phyloP scores from a whole-genome alignment of 164 flowering plant species.

The Tetrastigma voinierianum region DNA sequence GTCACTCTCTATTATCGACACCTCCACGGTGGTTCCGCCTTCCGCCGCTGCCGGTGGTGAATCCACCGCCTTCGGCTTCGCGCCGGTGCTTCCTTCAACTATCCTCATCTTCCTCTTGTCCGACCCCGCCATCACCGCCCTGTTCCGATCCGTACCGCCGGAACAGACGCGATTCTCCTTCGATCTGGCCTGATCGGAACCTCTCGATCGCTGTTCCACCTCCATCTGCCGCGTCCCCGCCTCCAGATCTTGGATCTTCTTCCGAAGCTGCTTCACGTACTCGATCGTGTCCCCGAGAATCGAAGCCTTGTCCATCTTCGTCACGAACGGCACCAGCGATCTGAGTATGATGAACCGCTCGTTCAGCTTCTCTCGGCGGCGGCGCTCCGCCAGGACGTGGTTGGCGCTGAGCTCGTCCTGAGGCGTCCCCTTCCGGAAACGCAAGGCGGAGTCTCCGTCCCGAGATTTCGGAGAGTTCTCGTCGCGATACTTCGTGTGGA shows the following conservation, averaged over 20 bases:
- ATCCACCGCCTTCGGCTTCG: conserved; percentile 42
- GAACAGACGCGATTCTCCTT: conserved; percentile 33
- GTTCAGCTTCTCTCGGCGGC: conserved; percentile 76
- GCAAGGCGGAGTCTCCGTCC: conserved; percentile 22
- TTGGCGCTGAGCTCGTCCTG: conserved; percentile 76
- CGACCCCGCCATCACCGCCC: conserved; percentile 13
- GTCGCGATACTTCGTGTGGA: conserved; percentile 52
- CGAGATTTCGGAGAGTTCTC: conserved; percentile 36
- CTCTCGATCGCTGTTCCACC: conserved; percentile 26
- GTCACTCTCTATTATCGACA: conserved; percentile 88
- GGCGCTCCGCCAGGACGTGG: conserved; percentile 78
- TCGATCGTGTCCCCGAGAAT: conserved; percentile 95
- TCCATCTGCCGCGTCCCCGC: conserved; percentile 37
- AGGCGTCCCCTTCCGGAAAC: conserved; percentile 34
- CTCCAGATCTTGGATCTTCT: conserved; percentile 77
- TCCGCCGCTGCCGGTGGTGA: conserved; percentile 6
- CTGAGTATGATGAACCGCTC: conserved; percentile 67
- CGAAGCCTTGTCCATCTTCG: conserved; percentile 97
- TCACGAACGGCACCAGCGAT: conserved; percentile 81
- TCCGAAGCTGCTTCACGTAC: conserved; percentile 81
- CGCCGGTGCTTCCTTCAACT: conserved; percentile 44
- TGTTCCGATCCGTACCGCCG: conserved; percentile 16
- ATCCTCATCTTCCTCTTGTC: conserved; percentile 66
- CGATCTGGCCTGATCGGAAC: conserved; percentile 9
- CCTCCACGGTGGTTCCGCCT: conserved; percentile 37